A percentile compares a stretch with the other conserved stretches of the same genome.
Conservation (phyloP, 2,329 filamentous ascomycete genomes). For the Neopestalotiopsis sp. region DNA sequence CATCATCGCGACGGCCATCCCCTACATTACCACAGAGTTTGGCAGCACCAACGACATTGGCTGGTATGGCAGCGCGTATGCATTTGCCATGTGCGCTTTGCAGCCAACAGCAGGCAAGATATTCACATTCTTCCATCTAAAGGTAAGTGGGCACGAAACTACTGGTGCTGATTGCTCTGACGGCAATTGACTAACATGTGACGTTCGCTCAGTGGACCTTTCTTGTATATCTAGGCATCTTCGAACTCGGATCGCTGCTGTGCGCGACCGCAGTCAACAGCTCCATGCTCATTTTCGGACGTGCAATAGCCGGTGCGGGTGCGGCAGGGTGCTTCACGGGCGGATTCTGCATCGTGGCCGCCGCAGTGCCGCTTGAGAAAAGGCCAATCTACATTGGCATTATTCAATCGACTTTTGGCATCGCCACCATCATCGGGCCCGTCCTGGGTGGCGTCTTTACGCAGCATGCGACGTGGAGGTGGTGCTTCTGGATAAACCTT, state of each 20-base stretch:
- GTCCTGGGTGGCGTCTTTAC: slow-evolving; percentile 26
- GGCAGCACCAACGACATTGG: slow-evolving; percentile 47
- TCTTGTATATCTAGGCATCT: slow-evolving; percentile 38
- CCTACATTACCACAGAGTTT: slow-evolving; percentile 40
- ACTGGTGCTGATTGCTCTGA: too few relatives aligned
- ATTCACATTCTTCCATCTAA: slow-evolving; percentile 41
- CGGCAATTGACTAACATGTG: too few relatives aligned
- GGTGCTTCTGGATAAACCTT: slow-evolving; percentile 37
- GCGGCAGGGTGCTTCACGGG: slow-evolving; percentile 35
- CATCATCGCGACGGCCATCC: slow-evolving; percentile 43
- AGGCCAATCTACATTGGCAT: slow-evolving; percentile 23
- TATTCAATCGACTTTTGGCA: slow-evolving; percentile 19
- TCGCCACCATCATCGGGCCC: slow-evolving; percentile 25
- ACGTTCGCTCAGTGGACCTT: slow-evolving; percentile 27
- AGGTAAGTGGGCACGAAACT: slow-evolving; percentile 27
- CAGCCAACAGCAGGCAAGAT: slow-evolving; percentile 40
- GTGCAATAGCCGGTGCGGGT: slow-evolving; percentile 37
- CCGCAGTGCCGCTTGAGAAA: slow-evolving; percentile 25
- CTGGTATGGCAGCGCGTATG: slow-evolving; percentile 50
- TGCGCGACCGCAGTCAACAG: slow-evolving; percentile 28
- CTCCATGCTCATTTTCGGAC: slow-evolving; percentile 33
- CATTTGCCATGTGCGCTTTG: slow-evolving; percentile 39
- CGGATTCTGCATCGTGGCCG: slow-evolving; percentile 29
- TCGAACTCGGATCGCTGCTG: slow-evolving; percentile 30
- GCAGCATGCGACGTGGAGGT: slow-evolving; percentile 24